phyloP scores from a whole-genome alignment of 2,329 filamentous ascomycete species.

The Botryotinia calthae region DNA sequence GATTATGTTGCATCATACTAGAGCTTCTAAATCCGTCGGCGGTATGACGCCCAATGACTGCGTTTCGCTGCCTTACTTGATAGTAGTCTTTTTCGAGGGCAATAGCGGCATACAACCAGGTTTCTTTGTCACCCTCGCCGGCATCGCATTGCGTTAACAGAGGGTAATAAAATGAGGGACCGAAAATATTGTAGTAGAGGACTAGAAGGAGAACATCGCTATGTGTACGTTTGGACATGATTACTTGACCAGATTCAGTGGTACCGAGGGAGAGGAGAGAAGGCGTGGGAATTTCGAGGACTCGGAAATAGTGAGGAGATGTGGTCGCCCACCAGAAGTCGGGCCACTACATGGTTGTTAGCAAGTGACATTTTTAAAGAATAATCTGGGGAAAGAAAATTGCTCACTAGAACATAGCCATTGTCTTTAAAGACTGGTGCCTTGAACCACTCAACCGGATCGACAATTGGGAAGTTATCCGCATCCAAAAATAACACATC shows the following conservation, averaged over 20 bases:
- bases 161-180: constrained; percentile 46
- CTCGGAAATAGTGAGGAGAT: constrained; percentile 42
- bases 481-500: constrained; percentile 50
- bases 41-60: constrained; percentile 1
- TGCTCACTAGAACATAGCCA: constrained; percentile 40
- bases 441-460: constrained; percentile 44
- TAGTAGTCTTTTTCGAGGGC: constrained; percentile 43
- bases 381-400: rapidly evolving
- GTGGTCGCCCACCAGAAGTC: constrained; percentile 46
- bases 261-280: constrained; percentile 37
- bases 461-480: constrained; percentile 45
- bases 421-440: constrained; percentile 43
- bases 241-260: constrained; percentile 46
- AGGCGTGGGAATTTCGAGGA: constrained; percentile 30
- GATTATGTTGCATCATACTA: constrained; percentile 17
- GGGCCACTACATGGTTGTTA: constrained; percentile 40
- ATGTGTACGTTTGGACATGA: constrained; percentile 46
- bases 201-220: constrained; percentile 45
- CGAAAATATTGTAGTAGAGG: constrained; percentile 51
- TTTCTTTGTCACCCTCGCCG: constrained; percentile 51
- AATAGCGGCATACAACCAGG: constrained; percentile 46
- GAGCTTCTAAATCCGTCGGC: neutral
- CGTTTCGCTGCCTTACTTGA: constrained; percentile 36
- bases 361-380: neutral
- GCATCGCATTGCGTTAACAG: constrained; percentile 44